Evolutionary conservation across 148 eudicot genomes (phyloP).

Genomic region (Silene conica): DNA sequence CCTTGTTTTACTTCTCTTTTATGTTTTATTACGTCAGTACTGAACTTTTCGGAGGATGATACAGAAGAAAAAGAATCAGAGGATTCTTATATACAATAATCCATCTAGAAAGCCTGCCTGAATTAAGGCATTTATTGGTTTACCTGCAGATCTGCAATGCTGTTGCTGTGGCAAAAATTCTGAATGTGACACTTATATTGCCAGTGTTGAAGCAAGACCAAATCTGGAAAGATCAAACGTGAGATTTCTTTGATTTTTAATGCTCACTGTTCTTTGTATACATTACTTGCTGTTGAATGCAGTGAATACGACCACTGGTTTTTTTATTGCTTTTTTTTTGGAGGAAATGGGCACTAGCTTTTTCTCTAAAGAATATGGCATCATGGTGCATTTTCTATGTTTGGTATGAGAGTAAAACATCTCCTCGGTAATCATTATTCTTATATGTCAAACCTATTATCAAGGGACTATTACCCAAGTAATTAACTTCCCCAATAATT

Average conservation of each 20-base stretch:
- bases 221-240: constrained; percentile 99
- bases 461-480: no score
- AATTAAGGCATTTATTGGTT: constrained; percentile 12
- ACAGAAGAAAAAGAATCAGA: not conserved
- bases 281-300: not conserved
- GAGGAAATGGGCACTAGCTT: not conserved
- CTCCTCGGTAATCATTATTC: no score
- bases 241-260: constrained; percentile 28
- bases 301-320: not conserved
- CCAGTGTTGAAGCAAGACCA: constrained; percentile 99
- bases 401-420: no score
- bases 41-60: not conserved
- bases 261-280: not conserved
- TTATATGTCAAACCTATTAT: no score
- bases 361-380: not conserved
- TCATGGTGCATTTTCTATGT: constrained; percentile 3
- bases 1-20: constrained; percentile 9
- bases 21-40: not conserved
- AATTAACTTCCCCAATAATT: no score
- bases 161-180: constrained; percentile 92
- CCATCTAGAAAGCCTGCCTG: not conserved
- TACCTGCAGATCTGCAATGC: constrained; percentile 92
- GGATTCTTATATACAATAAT: not conserved
- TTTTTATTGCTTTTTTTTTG: no score
- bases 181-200: constrained; percentile 92